Conservation (phyloP, 768 basidiomycete species). For the Suillus subluteus region DNA sequence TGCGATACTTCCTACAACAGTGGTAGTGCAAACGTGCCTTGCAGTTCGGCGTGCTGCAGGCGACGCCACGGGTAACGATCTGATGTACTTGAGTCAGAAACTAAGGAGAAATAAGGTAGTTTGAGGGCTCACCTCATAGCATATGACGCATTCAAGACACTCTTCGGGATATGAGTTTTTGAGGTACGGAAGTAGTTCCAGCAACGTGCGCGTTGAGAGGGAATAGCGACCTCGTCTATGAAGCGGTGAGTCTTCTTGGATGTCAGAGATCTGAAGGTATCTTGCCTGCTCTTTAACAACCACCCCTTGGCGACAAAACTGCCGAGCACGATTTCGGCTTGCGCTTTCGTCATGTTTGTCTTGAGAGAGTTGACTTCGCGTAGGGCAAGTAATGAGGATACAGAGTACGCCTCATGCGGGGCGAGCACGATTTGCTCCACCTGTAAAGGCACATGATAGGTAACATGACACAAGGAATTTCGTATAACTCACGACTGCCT, state of each 20-base stretch:
- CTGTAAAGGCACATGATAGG: constrained; percentile 42
- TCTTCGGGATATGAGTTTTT: constrained; percentile 75
- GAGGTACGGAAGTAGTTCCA: constrained; percentile 77
- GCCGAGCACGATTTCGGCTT: constrained; percentile 69
- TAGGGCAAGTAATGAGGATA: constrained; percentile 77
- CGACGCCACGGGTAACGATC: constrained; percentile 71
- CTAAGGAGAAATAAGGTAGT: neutral
- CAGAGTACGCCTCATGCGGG: constrained; percentile 70
- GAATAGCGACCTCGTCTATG: constrained; percentile 70
- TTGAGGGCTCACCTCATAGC: constrained; percentile 58
- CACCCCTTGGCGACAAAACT: constrained; percentile 88
- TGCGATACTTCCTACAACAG: constrained; percentile 59
- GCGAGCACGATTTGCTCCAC: constrained; percentile 89
- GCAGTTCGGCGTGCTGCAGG: constrained; percentile 66
- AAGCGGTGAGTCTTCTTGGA: constrained; percentile 3
- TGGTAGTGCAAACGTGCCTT: constrained; percentile 63
- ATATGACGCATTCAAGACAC: constrained; percentile 71
- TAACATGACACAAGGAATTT: neutral
- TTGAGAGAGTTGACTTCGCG: constrained; percentile 68
- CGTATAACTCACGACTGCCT: constrained; percentile 64
- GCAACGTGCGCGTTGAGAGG: constrained; percentile 70
- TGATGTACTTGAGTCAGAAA: constrained; percentile 28
- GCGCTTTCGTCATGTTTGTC: constrained; percentile 70
- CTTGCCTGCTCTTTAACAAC: constrained; percentile 76
- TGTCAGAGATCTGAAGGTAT: constrained; percentile 14